Percentiles rank a stretch among this genome's conserved stretches.
Evolutionary conservation across 257 asterid genomes (phyloP).

Genomic region (Solanum boliviense): DNA sequence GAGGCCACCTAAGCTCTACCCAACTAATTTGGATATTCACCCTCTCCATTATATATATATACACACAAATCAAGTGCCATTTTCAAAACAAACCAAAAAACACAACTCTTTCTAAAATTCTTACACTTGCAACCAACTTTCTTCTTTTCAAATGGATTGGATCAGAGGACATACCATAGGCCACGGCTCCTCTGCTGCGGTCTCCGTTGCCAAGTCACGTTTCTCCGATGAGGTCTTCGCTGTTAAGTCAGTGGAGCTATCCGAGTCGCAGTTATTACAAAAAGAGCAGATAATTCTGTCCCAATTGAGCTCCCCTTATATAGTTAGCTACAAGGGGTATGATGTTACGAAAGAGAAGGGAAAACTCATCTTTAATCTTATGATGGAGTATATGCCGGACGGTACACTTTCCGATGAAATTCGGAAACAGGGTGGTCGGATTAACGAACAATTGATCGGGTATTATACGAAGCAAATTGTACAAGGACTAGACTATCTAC

Average conservation of each 20-base stretch:
- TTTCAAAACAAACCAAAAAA: conserved; percentile 4
- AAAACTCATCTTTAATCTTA: conserved; percentile 28
- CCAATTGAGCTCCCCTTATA: conserved; percentile 14
- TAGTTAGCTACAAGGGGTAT: conserved; percentile 46
- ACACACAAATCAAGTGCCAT: not conserved
- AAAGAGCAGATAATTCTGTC: conserved; percentile 47
- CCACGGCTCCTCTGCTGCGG: conserved; percentile 64
- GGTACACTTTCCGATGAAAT: conserved; percentile 35
- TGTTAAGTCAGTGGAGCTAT: conserved; percentile 52
- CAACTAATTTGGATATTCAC: conserved; percentile 42
- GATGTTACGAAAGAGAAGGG: conserved; percentile 32
- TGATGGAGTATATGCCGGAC: conserved; percentile 42
- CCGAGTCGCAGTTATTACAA: conserved; percentile 23
- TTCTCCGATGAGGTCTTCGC: conserved; percentile 32
- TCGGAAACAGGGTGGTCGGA: conserved; percentile 14
- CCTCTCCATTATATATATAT: not conserved
- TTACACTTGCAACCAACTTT: not conserved
- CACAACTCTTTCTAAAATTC: not conserved
- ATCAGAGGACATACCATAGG: conserved; percentile 59
- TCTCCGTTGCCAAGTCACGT: conserved; percentile 30
- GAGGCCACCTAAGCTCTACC: conserved; percentile 22
- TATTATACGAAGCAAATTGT: conserved; percentile 26
- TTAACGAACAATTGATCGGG: conserved; percentile 26
- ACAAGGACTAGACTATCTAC: conserved; percentile 47
- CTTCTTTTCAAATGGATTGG: conserved; percentile 37